Conservation (phyloP, 176 grass and related monocot species). For the Avena eriantha region DNA sequence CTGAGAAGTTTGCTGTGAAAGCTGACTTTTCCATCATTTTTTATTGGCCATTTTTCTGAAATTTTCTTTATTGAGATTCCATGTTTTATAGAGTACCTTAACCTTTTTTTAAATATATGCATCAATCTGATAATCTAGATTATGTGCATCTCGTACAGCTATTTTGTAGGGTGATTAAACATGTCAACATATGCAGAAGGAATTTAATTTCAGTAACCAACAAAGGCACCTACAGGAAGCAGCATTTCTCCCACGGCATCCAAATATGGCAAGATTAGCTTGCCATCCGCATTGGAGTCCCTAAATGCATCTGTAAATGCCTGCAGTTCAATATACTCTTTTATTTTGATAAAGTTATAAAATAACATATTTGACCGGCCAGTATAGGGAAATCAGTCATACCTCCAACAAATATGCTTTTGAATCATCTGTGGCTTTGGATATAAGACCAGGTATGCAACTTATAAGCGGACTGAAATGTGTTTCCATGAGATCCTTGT, state of each 20-base stretch:
- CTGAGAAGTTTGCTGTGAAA: background rate
- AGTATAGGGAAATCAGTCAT: slow-evolving; percentile 34
- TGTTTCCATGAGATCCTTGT: slow-evolving; percentile 67
- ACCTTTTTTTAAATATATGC: background rate
- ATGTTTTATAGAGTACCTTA: slow-evolving; percentile 16
- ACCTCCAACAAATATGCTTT: slow-evolving; percentile 74
- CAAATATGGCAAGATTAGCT: slow-evolving; percentile 70
- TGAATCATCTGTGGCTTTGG: slow-evolving; percentile 47
- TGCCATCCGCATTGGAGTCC: slow-evolving; percentile 72
- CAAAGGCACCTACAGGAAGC: slow-evolving; percentile 58
- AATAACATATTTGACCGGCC: slow-evolving; percentile 25
- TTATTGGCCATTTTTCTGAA: background rate
- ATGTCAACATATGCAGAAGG: slow-evolving; percentile 12
- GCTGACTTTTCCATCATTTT: background rate
- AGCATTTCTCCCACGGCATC: slow-evolving; percentile 61
- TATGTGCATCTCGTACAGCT: background rate
- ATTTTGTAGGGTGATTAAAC: background rate
- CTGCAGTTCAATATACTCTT: slow-evolving; percentile 57
- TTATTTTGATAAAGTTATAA: slow-evolving; percentile 35
- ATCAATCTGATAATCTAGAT: background rate
- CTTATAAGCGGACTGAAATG: slow-evolving; percentile 61
- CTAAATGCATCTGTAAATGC: slow-evolving; percentile 70
- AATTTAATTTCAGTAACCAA: slow-evolving; percentile 30
- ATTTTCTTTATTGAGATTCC: background rate
- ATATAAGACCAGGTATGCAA: slow-evolving; percentile 58